These are phyloP conservation scores for Pseudovirgaria hyperparasitica DNA, from an alignment of 2,329 filamentous ascomycete species.

Conservation along the genomic window DNA sequence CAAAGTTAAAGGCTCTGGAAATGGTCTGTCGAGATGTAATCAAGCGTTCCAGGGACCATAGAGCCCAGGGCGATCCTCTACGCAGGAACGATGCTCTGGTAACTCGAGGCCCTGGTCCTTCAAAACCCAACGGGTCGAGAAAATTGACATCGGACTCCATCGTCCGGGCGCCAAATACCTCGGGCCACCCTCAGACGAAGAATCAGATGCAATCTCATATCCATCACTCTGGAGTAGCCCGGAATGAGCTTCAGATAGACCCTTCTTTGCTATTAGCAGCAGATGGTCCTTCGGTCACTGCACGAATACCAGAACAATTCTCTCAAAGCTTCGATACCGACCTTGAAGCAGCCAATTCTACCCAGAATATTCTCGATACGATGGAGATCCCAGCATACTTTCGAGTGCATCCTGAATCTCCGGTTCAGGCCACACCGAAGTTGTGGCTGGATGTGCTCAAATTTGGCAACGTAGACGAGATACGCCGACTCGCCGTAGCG, in stretches of 20 bases:
- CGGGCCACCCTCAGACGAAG: not conserved
- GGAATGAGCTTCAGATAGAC: slow-evolving; percentile 46
- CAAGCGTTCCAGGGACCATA: slow-evolving; percentile 61
- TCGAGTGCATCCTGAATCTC: slow-evolving; percentile 53
- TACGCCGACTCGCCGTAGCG: slow-evolving; percentile 47
- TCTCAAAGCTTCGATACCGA: slow-evolving; percentile 4
- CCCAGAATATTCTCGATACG: slow-evolving; percentile 3
- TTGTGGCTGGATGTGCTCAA: slow-evolving; percentile 56
- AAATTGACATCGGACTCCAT: too few relatives aligned
- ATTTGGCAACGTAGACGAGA: slow-evolving; percentile 44
- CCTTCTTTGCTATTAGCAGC: slow-evolving; percentile 48
- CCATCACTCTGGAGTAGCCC: not conserved
- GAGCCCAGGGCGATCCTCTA: slow-evolving; percentile 40
- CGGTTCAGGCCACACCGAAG: slow-evolving; percentile 34
- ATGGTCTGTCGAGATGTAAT: slow-evolving; percentile 63
- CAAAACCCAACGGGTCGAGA: too few relatives aligned
- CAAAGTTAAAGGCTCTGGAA: slow-evolving; percentile 54
- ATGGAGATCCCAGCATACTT: slow-evolving; percentile 50
- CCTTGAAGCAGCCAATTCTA: slow-evolving; percentile 1
- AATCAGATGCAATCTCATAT: slow-evolving; percentile 2
- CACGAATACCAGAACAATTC: slow-evolving; percentile 11
- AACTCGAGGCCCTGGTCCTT: slow-evolving; percentile 31
- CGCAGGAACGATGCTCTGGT: slow-evolving; percentile 27
- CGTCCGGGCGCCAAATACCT: not conserved
- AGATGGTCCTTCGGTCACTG: slow-evolving; percentile 31